Evolutionary conservation across 2,329 filamentous ascomycete species (phyloP).

Genomic region (Didymella lethalis): DNA sequence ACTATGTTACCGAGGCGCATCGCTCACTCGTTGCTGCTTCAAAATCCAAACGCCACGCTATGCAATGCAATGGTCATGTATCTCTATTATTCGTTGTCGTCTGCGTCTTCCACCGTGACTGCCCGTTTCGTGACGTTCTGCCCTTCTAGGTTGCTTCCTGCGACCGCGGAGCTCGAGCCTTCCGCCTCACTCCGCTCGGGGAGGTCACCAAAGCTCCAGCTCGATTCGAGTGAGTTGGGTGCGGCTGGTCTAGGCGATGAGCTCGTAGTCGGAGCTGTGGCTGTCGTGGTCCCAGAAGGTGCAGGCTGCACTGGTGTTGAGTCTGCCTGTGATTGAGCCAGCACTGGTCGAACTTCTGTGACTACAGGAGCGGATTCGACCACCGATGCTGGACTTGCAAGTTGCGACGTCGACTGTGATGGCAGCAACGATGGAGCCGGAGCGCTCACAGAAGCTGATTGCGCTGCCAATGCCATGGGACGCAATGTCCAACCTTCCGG

Average conservation of each 20-base stretch:
- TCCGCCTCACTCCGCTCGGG: constrained; percentile 37
- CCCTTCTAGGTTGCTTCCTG: constrained; percentile 33
- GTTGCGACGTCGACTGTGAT: constrained; percentile 14
- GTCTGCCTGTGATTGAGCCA: background rate
- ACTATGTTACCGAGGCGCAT: constrained; percentile 11
- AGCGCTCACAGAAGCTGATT: constrained; percentile 22
- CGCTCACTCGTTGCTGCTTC: constrained; percentile 6
- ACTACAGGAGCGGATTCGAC: background rate
- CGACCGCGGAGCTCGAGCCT: constrained; percentile 42
- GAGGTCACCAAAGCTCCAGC: constrained; percentile 48
- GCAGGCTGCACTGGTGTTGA: constrained; percentile 5
- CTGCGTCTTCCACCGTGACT: constrained; percentile 45
- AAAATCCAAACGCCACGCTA: constrained; percentile 49
- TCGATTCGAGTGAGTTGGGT: constrained; percentile 45
- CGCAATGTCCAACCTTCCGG: constrained; percentile 50
- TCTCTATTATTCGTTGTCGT: constrained; percentile 37
- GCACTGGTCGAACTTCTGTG: constrained; percentile 7
- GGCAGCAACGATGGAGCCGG: constrained; percentile 16
- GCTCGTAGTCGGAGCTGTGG: constrained; percentile 16
- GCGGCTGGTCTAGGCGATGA: constrained; percentile 38
- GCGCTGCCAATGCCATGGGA: constrained; percentile 41
- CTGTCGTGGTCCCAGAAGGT: constrained; percentile 10
- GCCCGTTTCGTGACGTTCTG: constrained; percentile 35
- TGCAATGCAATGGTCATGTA: constrained; percentile 36
- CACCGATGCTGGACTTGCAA: background rate